phyloP scores from a whole-genome alignment of 371 early-diverging fungal species.

The Capillidium rhysosporum region DNA sequence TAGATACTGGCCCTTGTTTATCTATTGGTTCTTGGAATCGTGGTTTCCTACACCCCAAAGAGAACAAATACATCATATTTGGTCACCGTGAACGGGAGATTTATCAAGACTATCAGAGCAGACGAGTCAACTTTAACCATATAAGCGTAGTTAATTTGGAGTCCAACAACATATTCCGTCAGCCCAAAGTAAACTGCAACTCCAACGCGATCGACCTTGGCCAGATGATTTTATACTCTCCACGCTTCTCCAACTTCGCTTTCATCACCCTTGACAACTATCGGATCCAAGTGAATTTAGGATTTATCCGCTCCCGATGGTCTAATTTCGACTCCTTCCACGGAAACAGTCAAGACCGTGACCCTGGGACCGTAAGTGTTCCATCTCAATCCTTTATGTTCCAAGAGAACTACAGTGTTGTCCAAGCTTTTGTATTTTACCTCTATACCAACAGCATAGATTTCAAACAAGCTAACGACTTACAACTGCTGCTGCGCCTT shows the following conservation, averaged over 20 bases:
- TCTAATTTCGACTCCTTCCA: conserved; percentile 29
- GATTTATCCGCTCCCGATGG: conserved; percentile 44
- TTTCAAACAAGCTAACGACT: conserved; percentile 32
- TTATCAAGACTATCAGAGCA: conserved; percentile 49
- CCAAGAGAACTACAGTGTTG: conserved; percentile 30
- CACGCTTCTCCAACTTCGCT: conserved; percentile 2
- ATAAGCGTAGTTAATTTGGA: conserved; percentile 45
- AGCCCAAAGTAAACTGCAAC: conserved; percentile 11
- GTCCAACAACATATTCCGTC: conserved; percentile 46
- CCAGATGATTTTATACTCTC: neutral
- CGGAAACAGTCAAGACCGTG: conserved; percentile 14
- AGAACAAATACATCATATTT: conserved; percentile 40
- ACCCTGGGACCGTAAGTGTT: conserved; percentile 14
- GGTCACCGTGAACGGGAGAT: conserved; percentile 47
- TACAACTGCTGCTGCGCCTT: conserved; percentile 37
- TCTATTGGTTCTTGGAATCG: conserved; percentile 59
- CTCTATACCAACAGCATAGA: conserved; percentile 54
- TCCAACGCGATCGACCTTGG: neutral
- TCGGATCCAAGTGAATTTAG: conserved; percentile 40
- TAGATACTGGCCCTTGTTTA: conserved; percentile 41
- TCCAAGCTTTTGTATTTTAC: conserved; percentile 43
- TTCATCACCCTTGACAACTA: neutral
- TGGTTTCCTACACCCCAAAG: conserved; percentile 32
- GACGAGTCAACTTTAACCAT: conserved; percentile 57
- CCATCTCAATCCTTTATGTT: conserved; percentile 16